phyloP scores from a whole-genome alignment of 2,329 filamentous ascomycete genomes.

The Plenodomus biglobosus region DNA sequence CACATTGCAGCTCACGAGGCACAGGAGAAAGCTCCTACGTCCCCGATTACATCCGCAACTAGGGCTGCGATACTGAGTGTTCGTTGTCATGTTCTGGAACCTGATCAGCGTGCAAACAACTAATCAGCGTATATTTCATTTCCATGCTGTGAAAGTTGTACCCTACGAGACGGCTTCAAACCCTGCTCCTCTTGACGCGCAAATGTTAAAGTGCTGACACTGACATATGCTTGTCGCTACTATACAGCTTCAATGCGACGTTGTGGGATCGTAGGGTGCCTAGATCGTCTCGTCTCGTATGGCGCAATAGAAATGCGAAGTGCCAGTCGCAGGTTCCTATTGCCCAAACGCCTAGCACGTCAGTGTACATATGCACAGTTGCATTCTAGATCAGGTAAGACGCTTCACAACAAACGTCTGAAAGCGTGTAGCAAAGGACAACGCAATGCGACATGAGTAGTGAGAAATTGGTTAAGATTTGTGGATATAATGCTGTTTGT shows the following conservation, averaged over 20 bases:
- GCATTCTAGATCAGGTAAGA: background rate
- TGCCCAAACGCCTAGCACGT: background rate
- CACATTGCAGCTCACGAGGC: background rate
- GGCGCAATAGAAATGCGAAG: background rate
- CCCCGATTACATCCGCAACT: background rate
- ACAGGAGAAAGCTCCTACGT: background rate
- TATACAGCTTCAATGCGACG: background rate
- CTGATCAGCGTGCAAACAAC: background rate
- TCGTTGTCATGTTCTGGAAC: background rate
- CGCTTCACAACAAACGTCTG: background rate
- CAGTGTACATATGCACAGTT: background rate
- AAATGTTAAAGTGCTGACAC: background rate
- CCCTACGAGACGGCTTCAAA: background rate
- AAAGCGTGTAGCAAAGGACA: background rate
- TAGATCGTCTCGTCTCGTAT: background rate
- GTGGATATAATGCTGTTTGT: conserved; percentile 24
- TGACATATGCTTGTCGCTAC: background rate
- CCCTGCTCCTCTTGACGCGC: background rate
- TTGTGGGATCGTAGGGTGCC: background rate
- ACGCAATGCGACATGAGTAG: background rate
- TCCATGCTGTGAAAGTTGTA: background rate
- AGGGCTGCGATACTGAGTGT: background rate
- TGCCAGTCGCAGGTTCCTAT: background rate
- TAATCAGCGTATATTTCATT: background rate
- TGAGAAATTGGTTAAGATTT: background rate